These are phyloP conservation scores for Aquilaria agallochum DNA, from an alignment of 441 rosid genomes.

Conservation along the genomic window DNA sequence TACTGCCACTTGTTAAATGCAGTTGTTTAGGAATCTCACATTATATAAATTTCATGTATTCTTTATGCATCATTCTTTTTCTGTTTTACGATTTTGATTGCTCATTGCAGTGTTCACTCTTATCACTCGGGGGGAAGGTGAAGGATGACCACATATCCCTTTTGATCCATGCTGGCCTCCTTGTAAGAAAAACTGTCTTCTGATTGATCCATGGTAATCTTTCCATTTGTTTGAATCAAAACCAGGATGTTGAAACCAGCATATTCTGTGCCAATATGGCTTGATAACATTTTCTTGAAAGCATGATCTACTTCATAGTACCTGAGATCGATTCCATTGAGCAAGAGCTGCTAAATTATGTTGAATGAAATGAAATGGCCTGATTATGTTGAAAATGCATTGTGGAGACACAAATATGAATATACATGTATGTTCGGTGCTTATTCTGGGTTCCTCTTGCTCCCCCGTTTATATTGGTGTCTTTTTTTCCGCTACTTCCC, in stretches of 20 bases:
- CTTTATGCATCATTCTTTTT: neutral
- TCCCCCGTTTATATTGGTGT: too few relatives aligned
- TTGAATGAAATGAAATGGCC: too few relatives aligned
- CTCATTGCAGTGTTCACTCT: constrained; percentile 53
- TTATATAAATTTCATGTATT: neutral
- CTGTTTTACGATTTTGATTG: neutral
- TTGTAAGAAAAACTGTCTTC: constrained; percentile 51
- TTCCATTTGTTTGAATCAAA: constrained; percentile 8
- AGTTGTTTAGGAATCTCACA: neutral
- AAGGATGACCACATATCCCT: constrained; percentile 72
- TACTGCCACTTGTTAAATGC: too few relatives aligned
- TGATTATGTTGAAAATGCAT: too few relatives aligned
- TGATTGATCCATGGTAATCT: constrained; percentile 5
- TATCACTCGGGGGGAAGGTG: constrained; percentile 76
- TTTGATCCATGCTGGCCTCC: constrained; percentile 78
- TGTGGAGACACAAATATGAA: neutral
- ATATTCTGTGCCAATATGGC: constrained; percentile 1
- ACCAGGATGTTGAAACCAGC: neutral
- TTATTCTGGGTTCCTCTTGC: too few relatives aligned
- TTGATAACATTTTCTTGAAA: neutral
- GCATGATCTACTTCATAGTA: neutral
- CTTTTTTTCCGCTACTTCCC: constrained; percentile 3
- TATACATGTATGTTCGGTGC: neutral
- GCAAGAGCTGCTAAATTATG: too few relatives aligned
- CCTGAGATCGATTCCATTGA: too few relatives aligned